These are phyloP conservation scores for Hypsizygus marmoreus DNA, from an alignment of 768 basidiomycete genomes.

Conservation along the genomic window DNA sequence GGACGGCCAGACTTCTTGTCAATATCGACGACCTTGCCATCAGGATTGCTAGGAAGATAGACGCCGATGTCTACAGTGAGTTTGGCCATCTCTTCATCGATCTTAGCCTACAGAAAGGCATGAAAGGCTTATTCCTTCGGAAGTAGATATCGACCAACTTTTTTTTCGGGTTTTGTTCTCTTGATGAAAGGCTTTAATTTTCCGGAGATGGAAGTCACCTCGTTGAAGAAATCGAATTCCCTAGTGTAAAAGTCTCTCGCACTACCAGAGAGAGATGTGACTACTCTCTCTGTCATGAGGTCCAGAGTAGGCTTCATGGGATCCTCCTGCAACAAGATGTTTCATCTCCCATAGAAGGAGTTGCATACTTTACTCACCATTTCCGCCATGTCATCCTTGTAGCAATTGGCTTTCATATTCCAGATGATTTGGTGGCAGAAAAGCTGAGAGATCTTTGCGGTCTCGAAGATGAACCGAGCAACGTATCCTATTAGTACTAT, in stretches of 20 bases:
- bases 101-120: constrained; percentile 72
- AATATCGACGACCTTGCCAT: constrained; percentile 94
- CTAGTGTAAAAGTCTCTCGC: constrained; percentile 89
- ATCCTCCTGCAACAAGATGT: constrained; percentile 65
- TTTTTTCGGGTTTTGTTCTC: constrained; percentile 94
- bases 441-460: constrained; percentile 92
- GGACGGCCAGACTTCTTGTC: constrained; percentile 97
- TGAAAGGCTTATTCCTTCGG: constrained; percentile 3
- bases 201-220: constrained; percentile 97
- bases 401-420: constrained; percentile 99
- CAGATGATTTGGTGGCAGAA: constrained; percentile 99
- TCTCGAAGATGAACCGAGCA: constrained; percentile 93
- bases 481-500: constrained; percentile 71
- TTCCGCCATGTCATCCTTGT: constrained; percentile 87
- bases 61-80: constrained; percentile 93
- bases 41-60: constrained; percentile 96
- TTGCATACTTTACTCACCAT: constrained; percentile 60
- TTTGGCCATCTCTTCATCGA: constrained; percentile 99
- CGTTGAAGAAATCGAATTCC: constrained; percentile 94
- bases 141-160: constrained; percentile 46
- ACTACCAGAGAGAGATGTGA: constrained; percentile 83
- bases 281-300: constrained; percentile 76
- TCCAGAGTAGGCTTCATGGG: constrained; percentile 97
- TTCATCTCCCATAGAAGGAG: background rate
- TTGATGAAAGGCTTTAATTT: constrained; percentile 97